These are phyloP conservation scores for Cladosporium phlei DNA, from an alignment of 2,329 filamentous ascomycete species.

Conservation along the genomic window DNA sequence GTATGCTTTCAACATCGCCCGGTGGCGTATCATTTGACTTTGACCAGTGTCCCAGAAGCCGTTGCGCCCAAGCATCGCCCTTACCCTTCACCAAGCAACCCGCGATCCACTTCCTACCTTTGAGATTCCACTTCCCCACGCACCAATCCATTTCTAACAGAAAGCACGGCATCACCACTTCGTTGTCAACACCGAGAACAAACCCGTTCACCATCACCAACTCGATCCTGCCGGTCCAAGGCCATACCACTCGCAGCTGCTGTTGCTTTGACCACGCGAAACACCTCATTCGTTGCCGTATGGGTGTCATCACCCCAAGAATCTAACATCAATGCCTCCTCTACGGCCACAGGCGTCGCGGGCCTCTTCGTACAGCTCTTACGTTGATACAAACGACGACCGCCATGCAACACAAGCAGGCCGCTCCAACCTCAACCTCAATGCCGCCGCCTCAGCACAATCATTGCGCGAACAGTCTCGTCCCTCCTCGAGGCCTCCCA, in stretches of 20 bases:
- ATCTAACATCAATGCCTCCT: slow-evolving; percentile 9
- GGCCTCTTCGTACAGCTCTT: slow-evolving; percentile 17
- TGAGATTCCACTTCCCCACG: not conserved
- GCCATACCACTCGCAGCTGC: slow-evolving; percentile 1
- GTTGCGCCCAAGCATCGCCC: too few species aligned
- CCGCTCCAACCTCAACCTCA: slow-evolving; percentile 28
- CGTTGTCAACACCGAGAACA: too few species aligned
- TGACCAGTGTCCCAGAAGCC: not conserved
- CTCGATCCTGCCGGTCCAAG: not conserved
- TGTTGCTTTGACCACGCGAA: not conserved
- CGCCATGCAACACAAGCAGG: slow-evolving; percentile 30
- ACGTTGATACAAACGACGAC: slow-evolving; percentile 21
- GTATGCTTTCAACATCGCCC: slow-evolving; percentile 1
- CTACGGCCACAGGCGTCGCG: slow-evolving; percentile 9
- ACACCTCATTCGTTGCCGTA: not conserved
- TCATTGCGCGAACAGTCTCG: slow-evolving; percentile 29
- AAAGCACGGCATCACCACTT: not conserved
- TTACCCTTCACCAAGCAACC: not conserved
- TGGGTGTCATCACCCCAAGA: not conserved
- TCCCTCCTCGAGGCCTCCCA: slow-evolving; percentile 15
- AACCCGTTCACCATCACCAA: not conserved
- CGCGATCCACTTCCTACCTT: slow-evolving; percentile 6
- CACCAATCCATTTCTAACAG: too few species aligned
- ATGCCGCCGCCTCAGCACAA: slow-evolving; percentile 32
- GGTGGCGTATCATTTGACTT: slow-evolving; percentile 3